phyloP scores from a whole-genome alignment of 2,329 filamentous ascomycete genomes.

The Neospermospora avenae region DNA sequence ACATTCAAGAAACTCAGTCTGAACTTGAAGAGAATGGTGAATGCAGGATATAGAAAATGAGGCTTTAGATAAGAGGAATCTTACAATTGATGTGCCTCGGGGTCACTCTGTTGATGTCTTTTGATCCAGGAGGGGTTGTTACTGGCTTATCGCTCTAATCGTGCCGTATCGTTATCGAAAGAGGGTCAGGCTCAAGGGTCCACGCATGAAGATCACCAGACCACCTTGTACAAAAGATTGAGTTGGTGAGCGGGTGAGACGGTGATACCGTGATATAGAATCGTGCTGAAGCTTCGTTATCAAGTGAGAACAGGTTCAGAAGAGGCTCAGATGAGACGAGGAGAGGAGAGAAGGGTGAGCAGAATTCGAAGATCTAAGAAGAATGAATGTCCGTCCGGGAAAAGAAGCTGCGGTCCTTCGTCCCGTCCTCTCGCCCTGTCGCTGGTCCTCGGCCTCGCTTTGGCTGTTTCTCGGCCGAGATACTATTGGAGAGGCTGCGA shows the following conservation, averaged over 20 bases:
- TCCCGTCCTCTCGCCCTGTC: not conserved
- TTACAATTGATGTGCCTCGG: not conserved
- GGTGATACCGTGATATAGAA: not conserved
- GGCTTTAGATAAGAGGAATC: not conserved
- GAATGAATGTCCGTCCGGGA: not conserved
- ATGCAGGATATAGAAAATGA: not conserved
- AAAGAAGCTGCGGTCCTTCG: not conserved
- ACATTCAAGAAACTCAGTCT: not conserved
- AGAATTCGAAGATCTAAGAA: not conserved
- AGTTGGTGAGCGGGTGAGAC: not conserved
- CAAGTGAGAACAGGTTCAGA: conserved; percentile 48
- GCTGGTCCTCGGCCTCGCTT: not conserved
- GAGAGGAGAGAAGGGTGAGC: not conserved
- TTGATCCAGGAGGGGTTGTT: not conserved
- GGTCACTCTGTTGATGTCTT: not conserved
- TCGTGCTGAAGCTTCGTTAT: conserved; percentile 43
- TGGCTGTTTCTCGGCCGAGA: not conserved
- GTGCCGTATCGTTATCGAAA: conserved; percentile 1
- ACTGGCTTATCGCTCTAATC: not conserved
- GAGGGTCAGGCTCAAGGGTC: not conserved
- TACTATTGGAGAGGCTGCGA: not conserved
- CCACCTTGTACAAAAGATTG: not conserved
- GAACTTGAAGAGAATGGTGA: not conserved
- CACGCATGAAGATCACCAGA: conserved; percentile 6
- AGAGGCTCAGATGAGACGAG: not conserved